Percentiles rank a stretch among this genome's conserved stretches.
These are phyloP conservation scores for Phytophthora pseudosyringae DNA, from an alignment of 352 stramenopile genomes.

Conservation along the genomic window DNA sequence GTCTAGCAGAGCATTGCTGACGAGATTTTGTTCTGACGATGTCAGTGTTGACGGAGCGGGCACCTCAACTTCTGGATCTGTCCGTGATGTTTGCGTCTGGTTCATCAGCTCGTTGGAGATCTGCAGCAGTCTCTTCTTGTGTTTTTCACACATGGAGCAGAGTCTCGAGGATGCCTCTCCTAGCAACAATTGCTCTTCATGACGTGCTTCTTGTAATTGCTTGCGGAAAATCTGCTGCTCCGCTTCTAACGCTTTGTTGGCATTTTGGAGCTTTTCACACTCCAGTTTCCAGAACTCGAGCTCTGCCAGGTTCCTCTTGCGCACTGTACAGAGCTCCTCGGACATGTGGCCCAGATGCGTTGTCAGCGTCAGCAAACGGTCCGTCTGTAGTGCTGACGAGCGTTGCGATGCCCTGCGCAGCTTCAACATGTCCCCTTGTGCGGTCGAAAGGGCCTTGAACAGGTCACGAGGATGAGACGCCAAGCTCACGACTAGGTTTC, in stretches of 20 bases:
- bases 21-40: constrained; percentile 42
- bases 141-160: constrained; percentile 59
- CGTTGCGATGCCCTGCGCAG: constrained; percentile 56
- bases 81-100: constrained; percentile 4
- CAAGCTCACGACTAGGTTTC: constrained; percentile 59
- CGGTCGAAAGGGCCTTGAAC: constrained; percentile 61
- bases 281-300: constrained; percentile 75
- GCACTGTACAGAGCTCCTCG: constrained; percentile 69
- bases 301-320: constrained; percentile 63
- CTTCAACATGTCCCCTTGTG: constrained; percentile 52
- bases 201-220: constrained; percentile 35
- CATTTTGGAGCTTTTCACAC: constrained; percentile 69
- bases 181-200: constrained; percentile 2
- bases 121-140: constrained; percentile 53
- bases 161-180: neutral
- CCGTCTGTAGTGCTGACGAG: constrained; percentile 60
- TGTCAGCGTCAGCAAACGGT: constrained; percentile 67
- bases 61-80: constrained; percentile 18
- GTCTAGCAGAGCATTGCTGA: constrained; percentile 52
- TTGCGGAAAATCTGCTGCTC: constrained; percentile 45
- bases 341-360: constrained; percentile 72
- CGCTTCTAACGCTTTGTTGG: constrained; percentile 42
- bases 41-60: constrained; percentile 26
- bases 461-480: constrained; percentile 65
- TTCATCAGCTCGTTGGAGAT: constrained; percentile 55